phyloP scores from a whole-genome alignment of 768 basidiomycete genomes.

The Xerocomellus amylosporus region DNA sequence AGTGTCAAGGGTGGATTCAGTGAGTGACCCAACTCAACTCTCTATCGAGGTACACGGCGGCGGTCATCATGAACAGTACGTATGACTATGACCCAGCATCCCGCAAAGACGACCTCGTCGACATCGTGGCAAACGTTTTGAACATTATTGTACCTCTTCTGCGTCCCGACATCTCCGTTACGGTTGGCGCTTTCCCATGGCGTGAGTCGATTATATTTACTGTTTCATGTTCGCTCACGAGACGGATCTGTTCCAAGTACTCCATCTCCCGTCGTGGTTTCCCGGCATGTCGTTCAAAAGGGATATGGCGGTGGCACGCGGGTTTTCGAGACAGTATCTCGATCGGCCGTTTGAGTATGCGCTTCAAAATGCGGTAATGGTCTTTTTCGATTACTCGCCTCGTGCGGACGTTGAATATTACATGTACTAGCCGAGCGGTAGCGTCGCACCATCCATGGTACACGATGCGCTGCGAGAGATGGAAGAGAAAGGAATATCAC shows the following conservation, averaged over 20 bases:
- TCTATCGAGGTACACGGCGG: not conserved
- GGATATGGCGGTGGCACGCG: not conserved
- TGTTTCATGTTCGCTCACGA: not conserved
- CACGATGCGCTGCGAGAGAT: not conserved
- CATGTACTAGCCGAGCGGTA: not conserved
- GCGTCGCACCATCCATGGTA: not conserved
- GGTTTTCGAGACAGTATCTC: not conserved
- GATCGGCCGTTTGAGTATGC: conserved; percentile 3
- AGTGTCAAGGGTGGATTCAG: not conserved
- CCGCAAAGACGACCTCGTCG: no score
- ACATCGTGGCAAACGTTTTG: not conserved
- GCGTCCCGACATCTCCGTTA: not conserved
- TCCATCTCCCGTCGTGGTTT: conserved; percentile 6
- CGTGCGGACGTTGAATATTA: not conserved
- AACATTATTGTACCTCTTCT: not conserved
- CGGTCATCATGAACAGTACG: not conserved
- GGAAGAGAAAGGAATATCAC: not conserved
- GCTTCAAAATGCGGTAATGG: not conserved
- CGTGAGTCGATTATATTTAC: not conserved
- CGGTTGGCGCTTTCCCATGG: not conserved
- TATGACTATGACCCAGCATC: conserved; percentile 2
- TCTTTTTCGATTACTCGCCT: not conserved
- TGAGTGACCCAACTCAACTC: not conserved
- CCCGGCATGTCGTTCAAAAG: conserved; percentile 3
- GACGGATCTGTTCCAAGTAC: not conserved